Evolutionary conservation across 2,329 filamentous ascomycete species (phyloP).

Genomic region (Coleophoma eucalyptorum): DNA sequence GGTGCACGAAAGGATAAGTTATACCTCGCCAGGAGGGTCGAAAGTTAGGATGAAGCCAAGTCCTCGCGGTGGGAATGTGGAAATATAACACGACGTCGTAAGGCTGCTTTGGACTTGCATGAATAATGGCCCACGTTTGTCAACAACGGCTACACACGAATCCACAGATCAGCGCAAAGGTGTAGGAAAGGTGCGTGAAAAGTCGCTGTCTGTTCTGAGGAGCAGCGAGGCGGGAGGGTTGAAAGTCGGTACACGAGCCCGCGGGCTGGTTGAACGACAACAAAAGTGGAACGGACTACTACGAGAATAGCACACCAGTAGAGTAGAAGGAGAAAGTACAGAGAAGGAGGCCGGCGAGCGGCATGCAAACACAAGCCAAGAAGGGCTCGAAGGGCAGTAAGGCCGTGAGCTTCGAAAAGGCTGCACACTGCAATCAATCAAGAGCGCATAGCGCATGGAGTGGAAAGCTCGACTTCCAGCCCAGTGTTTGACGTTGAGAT

Average conservation of each 20-base stretch:
- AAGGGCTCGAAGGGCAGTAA: slow-evolving; percentile 8
- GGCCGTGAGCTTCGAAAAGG: neutral
- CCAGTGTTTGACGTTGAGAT: slow-evolving; percentile 29
- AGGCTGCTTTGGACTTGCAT: slow-evolving; percentile 23
- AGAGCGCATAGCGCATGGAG: slow-evolving; percentile 27
- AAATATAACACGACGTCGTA: slow-evolving; percentile 15
- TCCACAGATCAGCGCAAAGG: too few species aligned
- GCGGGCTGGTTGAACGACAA: too few species aligned
- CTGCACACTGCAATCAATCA: slow-evolving; percentile 1
- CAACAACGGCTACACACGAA: slow-evolving; percentile 7
- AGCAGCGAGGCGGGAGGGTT: too few species aligned
- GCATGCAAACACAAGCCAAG: slow-evolving; percentile 19
- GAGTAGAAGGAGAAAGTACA: slow-evolving; percentile 18
- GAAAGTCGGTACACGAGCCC: too few species aligned
- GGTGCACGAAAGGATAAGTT: too few species aligned
- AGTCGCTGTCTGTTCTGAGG: too few species aligned
- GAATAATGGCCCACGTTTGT: slow-evolving; percentile 21
- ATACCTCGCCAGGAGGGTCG: neutral
- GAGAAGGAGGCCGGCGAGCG: slow-evolving; percentile 21
- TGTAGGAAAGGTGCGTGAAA: too few species aligned
- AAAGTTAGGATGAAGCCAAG: slow-evolving; percentile 21
- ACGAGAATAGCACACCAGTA: slow-evolving; percentile 12
- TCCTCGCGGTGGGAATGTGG: neutral
- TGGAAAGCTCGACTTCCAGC: slow-evolving; percentile 19
- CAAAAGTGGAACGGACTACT: too few species aligned